Evolutionary conservation across 495 filamentous ascomycete species (phyloP), one percentile per base, ranked within the genome.

Genomic region (Amniculicola lignicola): DNA sequence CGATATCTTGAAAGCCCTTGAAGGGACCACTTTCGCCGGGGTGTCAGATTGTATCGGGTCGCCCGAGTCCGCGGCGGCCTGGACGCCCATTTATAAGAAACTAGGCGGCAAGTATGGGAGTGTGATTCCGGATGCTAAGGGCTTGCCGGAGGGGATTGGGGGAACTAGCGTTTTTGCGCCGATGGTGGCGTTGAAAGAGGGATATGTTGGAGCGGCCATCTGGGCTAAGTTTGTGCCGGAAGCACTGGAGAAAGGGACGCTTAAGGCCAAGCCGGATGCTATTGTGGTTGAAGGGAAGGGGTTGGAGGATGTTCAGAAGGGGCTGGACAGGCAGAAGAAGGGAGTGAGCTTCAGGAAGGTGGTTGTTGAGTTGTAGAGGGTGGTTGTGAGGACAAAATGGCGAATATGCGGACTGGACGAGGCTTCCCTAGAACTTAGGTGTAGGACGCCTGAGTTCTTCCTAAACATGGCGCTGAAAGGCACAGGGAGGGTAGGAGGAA

Each of bases 291-390:
- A 58, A 2, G 59, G 54, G 19, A n/a, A n/a, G n/a, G 69, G 68
- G 0, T 46, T 72, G 48, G 55, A 65, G 48, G 56, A 51, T 21
- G 51, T 72, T n/a, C 68, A 72, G 59, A 52, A 51, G 40, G 69
- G 53, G 18, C 18, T 68, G 15, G 62, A 70, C 41, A n/a, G n/a
- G 41, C 54, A 58, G 24, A 67, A 63, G 62, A 52, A 65, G 54
- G 69, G 69, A 16, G 62, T 70, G n/a, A 63, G 56, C 44, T 69
- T 57, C 10, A 52, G 49, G 44, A 72, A 72, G 63, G 45, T 69
- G 22, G 69, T 72, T 10, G 45, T 71, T 22, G 54, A 62, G 29
- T 36, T 70, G 38, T 64, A 54, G 37, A 18, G 37, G n/a, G n/a
- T n/a, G n/a, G n/a, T n/a, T 1, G 57, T 52, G n/a, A n/a, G n/a